A percentile compares a stretch with the other conserved stretches of the same genome.
Conservation (phyloP, 768 basidiomycete species). For the Pholiota microspora region DNA sequence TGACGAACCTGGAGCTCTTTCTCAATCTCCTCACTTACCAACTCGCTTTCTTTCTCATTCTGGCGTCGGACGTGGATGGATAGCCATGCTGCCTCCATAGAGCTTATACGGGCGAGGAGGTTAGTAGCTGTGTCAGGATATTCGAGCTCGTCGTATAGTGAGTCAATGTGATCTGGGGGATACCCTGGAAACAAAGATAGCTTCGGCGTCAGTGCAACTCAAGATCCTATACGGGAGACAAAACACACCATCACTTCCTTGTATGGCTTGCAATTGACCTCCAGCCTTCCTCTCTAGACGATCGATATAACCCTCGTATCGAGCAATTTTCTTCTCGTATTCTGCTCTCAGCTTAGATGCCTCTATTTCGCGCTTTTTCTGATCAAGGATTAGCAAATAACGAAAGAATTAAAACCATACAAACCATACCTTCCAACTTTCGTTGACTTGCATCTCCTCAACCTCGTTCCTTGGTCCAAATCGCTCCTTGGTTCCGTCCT, state of each 20-base stretch:
- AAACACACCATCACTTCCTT: slow-evolving; percentile 36
- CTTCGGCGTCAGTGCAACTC: background rate
- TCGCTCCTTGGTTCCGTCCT: slow-evolving; percentile 45
- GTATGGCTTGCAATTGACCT: slow-evolving; percentile 31
- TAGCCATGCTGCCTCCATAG: slow-evolving; percentile 61
- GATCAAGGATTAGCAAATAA: background rate
- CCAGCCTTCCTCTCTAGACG: slow-evolving; percentile 60
- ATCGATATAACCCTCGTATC: slow-evolving; percentile 61
- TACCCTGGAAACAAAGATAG: slow-evolving; percentile 24
- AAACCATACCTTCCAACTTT: slow-evolving; percentile 67
- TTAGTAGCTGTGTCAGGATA: slow-evolving; percentile 44
- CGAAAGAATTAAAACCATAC: background rate
- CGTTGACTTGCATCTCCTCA: slow-evolving; percentile 62
- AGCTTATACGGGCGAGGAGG: slow-evolving; percentile 39
- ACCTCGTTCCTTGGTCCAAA: slow-evolving; percentile 65
- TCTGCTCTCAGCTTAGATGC: slow-evolving; percentile 55
- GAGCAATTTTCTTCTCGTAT: slow-evolving; percentile 51
- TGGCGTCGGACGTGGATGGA: slow-evolving; percentile 50
- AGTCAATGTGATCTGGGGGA: slow-evolving; percentile 48
- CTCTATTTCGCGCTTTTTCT: slow-evolving; percentile 62
- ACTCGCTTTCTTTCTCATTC: slow-evolving; percentile 47
- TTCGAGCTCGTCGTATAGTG: slow-evolving; percentile 64
- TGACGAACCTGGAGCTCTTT: slow-evolving; percentile 65
- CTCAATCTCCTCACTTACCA: slow-evolving; percentile 59
- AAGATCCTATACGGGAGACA: background rate